These are phyloP conservation scores for Curvularia spicifera DNA, from an alignment of 2,329 filamentous ascomycete species.

Conservation along the genomic window DNA sequence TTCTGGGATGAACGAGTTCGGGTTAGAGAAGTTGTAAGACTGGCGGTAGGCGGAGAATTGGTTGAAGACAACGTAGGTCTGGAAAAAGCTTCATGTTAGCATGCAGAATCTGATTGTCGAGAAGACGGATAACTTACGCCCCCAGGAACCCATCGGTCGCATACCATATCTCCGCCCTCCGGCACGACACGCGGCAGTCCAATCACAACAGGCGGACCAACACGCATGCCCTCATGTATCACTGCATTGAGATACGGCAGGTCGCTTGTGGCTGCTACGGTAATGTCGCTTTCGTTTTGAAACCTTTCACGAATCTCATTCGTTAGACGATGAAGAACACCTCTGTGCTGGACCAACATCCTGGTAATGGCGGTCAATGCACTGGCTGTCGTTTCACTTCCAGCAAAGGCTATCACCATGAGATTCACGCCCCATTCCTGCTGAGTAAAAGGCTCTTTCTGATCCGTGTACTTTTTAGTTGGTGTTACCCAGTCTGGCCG, in stretches of 20 bases:
- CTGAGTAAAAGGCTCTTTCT: slow-evolving; percentile 24
- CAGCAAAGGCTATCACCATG: slow-evolving; percentile 50
- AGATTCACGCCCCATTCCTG: slow-evolving; percentile 51
- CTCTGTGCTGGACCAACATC: slow-evolving; percentile 41
- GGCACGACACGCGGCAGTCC: slow-evolving; percentile 33
- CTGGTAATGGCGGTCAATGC: slow-evolving; percentile 46
- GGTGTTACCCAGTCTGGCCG: slow-evolving; percentile 40
- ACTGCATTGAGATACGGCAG: slow-evolving; percentile 41
- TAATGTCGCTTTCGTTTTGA: slow-evolving; percentile 32
- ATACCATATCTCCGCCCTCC: slow-evolving; percentile 30
- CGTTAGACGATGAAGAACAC: slow-evolving; percentile 32
- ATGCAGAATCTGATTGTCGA: too few relatives aligned
- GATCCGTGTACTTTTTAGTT: slow-evolving; percentile 31
- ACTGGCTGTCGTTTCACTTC: slow-evolving; percentile 54
- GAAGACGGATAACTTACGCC: slow-evolving; percentile 21
- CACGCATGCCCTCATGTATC: slow-evolving; percentile 49
- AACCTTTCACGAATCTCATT: slow-evolving; percentile 36
- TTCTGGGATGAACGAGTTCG: slow-evolving; percentile 45
- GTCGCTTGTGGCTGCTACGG: slow-evolving; percentile 22
- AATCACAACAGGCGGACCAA: slow-evolving; percentile 30
- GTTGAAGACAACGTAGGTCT: slow-evolving; percentile 42
- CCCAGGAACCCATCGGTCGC: slow-evolving; percentile 30
- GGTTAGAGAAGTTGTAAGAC: slow-evolving; percentile 35
- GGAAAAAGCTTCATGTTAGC: neutral
- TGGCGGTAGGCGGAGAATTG: slow-evolving; percentile 38